Evolutionary conservation across 176 grass and related monocot genomes (phyloP).

Genomic region (Zea luxurians): DNA sequence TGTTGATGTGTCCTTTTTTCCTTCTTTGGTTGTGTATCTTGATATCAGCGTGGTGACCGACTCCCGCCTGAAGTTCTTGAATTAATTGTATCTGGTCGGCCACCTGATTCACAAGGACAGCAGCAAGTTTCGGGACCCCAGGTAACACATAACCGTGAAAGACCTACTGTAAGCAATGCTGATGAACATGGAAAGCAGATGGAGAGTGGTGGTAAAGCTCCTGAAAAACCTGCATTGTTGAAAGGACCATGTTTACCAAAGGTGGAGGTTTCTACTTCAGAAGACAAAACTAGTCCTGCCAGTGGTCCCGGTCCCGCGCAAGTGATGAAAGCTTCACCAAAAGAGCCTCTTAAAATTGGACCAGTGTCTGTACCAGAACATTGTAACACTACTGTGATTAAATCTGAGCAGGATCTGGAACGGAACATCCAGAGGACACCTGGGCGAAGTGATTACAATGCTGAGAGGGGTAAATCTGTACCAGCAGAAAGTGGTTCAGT

Average conservation of each 20-base stretch:
- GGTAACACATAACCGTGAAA: conserved; percentile 39
- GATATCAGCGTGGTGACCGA: conserved; percentile 80
- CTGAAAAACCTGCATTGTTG: conserved; percentile 41
- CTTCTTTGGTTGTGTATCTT: conserved; percentile 25
- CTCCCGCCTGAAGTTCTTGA: conserved; percentile 93
- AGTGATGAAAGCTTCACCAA: conserved; percentile 50
- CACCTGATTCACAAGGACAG: conserved; percentile 44
- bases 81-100: conserved; percentile 59
- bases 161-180: conserved; percentile 26
- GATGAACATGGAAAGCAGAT: conserved; percentile 50
- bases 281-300: conserved; percentile 56
- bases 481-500: conserved; percentile 52
- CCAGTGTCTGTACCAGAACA: conserved; percentile 56
- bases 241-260: conserved; percentile 62
- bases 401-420: conserved; percentile 90
- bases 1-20: conserved; percentile 17
- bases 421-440: conserved; percentile 62
- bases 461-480: conserved; percentile 78
- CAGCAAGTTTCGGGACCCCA: conserved; percentile 43
- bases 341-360: conserved; percentile 59
- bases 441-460: conserved; percentile 53
- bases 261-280: conserved; percentile 56
- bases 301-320: conserved; percentile 44
- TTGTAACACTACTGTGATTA: conserved; percentile 47
- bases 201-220: conserved; percentile 56